phyloP scores from a whole-genome alignment of 148 eudicot species.

The Agrostemma githago region DNA sequence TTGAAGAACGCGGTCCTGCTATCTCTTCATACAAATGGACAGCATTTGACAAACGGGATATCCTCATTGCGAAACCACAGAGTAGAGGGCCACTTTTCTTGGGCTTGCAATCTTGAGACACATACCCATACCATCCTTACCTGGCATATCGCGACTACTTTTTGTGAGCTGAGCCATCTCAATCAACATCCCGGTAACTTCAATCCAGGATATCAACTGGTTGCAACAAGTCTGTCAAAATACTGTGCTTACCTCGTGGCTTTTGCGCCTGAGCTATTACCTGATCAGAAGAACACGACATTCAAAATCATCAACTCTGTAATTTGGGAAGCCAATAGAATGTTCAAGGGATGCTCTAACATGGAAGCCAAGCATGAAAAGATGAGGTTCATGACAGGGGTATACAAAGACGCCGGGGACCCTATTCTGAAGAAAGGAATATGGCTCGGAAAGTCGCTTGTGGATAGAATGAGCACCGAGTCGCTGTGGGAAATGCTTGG shows the following conservation, averaged over 20 bases:
- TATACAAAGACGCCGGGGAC: not conserved
- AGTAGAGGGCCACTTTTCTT: not conserved
- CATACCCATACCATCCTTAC: constrained; percentile 7
- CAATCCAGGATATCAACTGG: not conserved
- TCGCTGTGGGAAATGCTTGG: not conserved
- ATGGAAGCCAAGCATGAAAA: not conserved
- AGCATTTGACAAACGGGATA: not conserved
- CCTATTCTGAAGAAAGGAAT: not conserved
- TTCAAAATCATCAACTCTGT: not conserved
- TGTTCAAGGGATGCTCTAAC: not conserved
- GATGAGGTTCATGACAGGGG: not conserved
- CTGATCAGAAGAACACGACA: constrained; percentile 1
- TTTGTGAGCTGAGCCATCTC: not conserved
- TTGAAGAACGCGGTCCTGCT: not conserved
- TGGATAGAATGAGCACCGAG: not conserved
- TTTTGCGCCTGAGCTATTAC: not conserved
- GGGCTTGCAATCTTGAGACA: constrained; percentile 8
- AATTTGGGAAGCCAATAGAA: not conserved
- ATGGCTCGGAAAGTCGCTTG: constrained; percentile 2
- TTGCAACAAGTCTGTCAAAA: constrained; percentile 5
- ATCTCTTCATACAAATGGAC: not conserved
- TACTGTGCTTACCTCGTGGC: constrained; percentile 13
- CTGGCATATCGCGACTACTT: constrained; percentile 6
- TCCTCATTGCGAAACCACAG: not conserved
- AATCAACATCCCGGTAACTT: constrained; percentile 1